These are phyloP conservation scores for Trichocladium uniseriatum DNA, from an alignment of 495 filamentous ascomycete species.

Conservation along the genomic window DNA sequence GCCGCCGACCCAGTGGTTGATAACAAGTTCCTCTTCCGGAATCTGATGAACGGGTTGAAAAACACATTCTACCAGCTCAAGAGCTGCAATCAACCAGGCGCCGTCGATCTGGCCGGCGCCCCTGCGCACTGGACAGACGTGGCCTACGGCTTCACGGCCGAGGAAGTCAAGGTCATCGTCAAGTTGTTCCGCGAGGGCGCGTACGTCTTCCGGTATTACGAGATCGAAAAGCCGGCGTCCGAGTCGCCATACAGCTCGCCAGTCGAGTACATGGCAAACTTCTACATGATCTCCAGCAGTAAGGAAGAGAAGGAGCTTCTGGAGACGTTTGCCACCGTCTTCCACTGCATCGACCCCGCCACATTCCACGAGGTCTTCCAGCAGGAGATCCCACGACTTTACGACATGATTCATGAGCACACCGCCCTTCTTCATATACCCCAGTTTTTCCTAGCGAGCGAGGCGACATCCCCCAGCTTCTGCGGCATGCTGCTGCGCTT, in stretches of 20 bases:
- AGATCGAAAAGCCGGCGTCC: constrained; percentile 66
- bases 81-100: constrained; percentile 64
- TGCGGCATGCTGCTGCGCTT: constrained; percentile 96
- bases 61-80: constrained; percentile 93
- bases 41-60: constrained; percentile 94
- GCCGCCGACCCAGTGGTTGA: constrained; percentile 89
- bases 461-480: constrained; percentile 94
- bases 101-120: constrained; percentile 65
- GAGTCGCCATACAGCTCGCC: constrained; percentile 69
- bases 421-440: constrained; percentile 87
- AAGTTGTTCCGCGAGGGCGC: constrained; percentile 96
- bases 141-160: constrained; percentile 91
- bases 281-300: constrained; percentile 81
- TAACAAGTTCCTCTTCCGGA: constrained; percentile 97
- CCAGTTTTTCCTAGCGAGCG: constrained; percentile 95
- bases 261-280: constrained; percentile 82
- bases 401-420: constrained; percentile 97
- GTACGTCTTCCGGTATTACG: constrained; percentile 92
- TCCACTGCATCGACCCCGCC: constrained; percentile 96
- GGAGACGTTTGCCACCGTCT: constrained; percentile 95
- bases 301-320: constrained; percentile 97
- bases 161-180: constrained; percentile 92
- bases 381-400: constrained; percentile 89
- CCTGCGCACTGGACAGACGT: constrained; percentile 92
- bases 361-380: constrained; percentile 99